phyloP scores from a whole-genome alignment of 2,329 filamentous ascomycete species.

The Talaromyces sp. region DNA sequence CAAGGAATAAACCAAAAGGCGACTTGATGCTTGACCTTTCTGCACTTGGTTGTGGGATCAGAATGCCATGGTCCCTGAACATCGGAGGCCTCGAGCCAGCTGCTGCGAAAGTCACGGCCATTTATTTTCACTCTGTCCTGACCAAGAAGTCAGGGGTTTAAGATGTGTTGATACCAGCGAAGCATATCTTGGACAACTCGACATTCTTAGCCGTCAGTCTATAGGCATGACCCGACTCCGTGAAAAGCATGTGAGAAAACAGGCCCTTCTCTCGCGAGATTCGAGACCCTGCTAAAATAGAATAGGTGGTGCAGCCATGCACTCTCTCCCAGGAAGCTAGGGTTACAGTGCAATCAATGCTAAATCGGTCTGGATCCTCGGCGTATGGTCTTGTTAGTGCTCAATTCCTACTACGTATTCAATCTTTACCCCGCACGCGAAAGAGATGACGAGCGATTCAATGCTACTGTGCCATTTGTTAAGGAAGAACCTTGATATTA shows the following conservation, averaged over 20 bases:
- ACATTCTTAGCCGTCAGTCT: too few species aligned
- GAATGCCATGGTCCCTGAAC: too few species aligned
- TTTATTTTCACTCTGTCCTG: too few species aligned
- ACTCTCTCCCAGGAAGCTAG: not conserved
- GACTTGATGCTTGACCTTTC: too few species aligned
- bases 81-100: too few species aligned
- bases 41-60: too few species aligned
- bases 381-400: not conserved
- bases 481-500: not conserved
- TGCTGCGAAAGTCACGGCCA: not conserved
- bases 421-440: not conserved
- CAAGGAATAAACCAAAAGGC: too few species aligned
- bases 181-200: too few species aligned
- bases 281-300: not conserved
- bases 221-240: not conserved
- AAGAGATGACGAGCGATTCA: not conserved
- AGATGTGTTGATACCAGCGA: not conserved
- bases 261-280: not conserved
- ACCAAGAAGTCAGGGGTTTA: too few species aligned
- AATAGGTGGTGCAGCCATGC: too few species aligned
- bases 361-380: not conserved
- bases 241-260: not conserved
- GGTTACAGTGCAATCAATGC: not conserved
- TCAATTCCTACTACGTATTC: not conserved
- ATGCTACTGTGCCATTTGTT: slow-evolving; percentile 4